Evolutionary conservation across 768 basidiomycete genomes (phyloP).

Genomic region (Mycena galericulata): DNA sequence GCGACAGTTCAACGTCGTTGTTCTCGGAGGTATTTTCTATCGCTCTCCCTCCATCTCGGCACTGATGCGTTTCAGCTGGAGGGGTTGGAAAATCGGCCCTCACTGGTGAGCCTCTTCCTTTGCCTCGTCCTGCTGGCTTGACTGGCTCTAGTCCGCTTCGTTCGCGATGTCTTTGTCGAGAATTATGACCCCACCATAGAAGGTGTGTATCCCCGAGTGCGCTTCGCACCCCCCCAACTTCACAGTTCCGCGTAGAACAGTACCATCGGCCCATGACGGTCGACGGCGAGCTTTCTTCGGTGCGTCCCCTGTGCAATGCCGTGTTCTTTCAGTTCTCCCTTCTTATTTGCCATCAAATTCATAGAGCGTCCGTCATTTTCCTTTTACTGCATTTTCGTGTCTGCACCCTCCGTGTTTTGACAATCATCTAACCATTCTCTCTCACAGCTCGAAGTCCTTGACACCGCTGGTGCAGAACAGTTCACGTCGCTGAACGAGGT

Average conservation of each 20-base stretch:
- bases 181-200: slow-evolving; percentile 89
- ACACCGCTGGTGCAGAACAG: slow-evolving; percentile 90
- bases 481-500: slow-evolving; percentile 85
- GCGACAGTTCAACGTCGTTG: slow-evolving; percentile 82
- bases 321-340: slow-evolving; percentile 17
- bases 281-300: slow-evolving; percentile 72
- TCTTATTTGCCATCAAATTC: slow-evolving; percentile 27
- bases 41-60: slow-evolving; percentile 10
- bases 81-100: slow-evolving; percentile 92
- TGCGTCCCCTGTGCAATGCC: slow-evolving; percentile 52
- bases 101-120: slow-evolving; percentile 55
- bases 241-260: slow-evolving; percentile 62
- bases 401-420: not conserved
- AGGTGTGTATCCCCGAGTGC: slow-evolving; percentile 55
- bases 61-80: slow-evolving; percentile 65
- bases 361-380: slow-evolving; percentile 28
- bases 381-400: slow-evolving; percentile 10
- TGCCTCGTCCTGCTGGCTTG: not conserved
- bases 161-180: slow-evolving; percentile 78
- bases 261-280: slow-evolving; percentile 76
- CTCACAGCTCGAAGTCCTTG: slow-evolving; percentile 79
- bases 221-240: not conserved
- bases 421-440: slow-evolving; percentile 12
- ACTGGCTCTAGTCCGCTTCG: slow-evolving; percentile 68
- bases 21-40: slow-evolving; percentile 75